Evolutionary conservation across 2,329 filamentous ascomycete species (phyloP).

Genomic region (Penicillium decumbens): DNA sequence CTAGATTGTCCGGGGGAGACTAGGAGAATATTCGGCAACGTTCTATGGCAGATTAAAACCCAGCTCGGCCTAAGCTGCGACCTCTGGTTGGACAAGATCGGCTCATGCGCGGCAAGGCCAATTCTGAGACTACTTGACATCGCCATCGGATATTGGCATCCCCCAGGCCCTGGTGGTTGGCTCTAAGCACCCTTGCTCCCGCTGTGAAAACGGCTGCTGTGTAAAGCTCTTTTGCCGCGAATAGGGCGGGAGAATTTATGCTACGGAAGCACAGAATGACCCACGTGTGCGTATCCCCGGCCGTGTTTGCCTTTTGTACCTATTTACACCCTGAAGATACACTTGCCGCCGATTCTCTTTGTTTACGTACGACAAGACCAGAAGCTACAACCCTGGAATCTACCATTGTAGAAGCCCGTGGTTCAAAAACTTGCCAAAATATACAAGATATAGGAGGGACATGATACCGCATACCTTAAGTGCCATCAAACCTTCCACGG

Average conservation of each 20-base stretch:
- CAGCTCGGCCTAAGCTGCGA: slow-evolving; percentile 3
- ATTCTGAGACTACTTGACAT: slow-evolving; percentile 15
- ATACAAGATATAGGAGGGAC: no score
- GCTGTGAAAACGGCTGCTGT: slow-evolving; percentile 12
- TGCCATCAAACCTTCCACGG: not conserved
- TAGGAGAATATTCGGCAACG: slow-evolving; percentile 16
- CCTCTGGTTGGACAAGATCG: slow-evolving; percentile 14
- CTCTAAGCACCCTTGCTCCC: slow-evolving; percentile 8
- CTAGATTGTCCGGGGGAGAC: slow-evolving; percentile 5
- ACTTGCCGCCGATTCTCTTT: not conserved
- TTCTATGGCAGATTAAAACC: slow-evolving; percentile 6
- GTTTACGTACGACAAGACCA: not conserved
- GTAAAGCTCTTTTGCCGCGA: slow-evolving; percentile 8
- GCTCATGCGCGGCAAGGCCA: slow-evolving; percentile 7
- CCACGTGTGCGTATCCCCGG: slow-evolving; percentile 19
- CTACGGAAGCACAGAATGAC: slow-evolving; percentile 8
- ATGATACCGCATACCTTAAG: no score
- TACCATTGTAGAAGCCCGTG: not conserved
- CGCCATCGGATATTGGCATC: slow-evolving; percentile 16
- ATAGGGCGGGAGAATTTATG: slow-evolving; percentile 13
- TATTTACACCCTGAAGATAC: not conserved
- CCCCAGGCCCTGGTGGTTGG: slow-evolving; percentile 16
- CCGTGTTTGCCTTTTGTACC: slow-evolving; percentile 5
- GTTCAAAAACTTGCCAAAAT: not conserved
- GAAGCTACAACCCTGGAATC: not conserved